Evolutionary conservation across 441 rosid genomes (phyloP).

Genomic region (Populus hybrid): DNA sequence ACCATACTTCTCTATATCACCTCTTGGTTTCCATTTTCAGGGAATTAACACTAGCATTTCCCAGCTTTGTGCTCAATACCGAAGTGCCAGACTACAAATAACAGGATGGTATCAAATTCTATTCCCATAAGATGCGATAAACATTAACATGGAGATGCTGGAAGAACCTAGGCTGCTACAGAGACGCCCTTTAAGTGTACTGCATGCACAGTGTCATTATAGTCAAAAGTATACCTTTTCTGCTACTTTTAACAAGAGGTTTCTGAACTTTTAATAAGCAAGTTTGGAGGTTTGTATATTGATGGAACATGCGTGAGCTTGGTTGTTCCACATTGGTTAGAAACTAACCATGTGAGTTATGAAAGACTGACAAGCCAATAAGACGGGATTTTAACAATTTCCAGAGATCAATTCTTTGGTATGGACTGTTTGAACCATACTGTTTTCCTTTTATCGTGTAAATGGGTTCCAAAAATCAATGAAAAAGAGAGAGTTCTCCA

Average conservation of each 20-base stretch:
- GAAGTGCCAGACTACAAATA: conserved; percentile 29
- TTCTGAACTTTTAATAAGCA: neutral
- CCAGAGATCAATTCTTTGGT: no score
- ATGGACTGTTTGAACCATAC: no score
- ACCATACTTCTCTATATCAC: neutral
- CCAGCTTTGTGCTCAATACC: conserved; percentile 47
- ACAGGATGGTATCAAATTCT: neutral
- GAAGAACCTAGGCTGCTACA: neutral
- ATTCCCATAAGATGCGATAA: neutral
- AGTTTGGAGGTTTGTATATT: neutral
- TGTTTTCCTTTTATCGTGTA: no score
- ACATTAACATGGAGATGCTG: conserved; percentile 1
- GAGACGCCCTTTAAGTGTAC: neutral
- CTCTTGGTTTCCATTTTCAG: conserved; percentile 28
- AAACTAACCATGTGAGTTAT: no score
- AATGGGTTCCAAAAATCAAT: no score
- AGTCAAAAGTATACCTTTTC: neutral
- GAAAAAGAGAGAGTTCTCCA: no score
- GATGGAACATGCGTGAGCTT: no score
- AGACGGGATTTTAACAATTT: no score
- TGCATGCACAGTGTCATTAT: neutral
- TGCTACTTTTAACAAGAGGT: neutral
- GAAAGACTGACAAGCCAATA: no score
- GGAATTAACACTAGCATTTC: conserved; percentile 53
- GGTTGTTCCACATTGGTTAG: no score